Evolutionary conservation across 1,284 basidiomycete genomes (phyloP), one percentile per base, ranked within the genome.

Genomic region (Kwoniella shivajii): DNA sequence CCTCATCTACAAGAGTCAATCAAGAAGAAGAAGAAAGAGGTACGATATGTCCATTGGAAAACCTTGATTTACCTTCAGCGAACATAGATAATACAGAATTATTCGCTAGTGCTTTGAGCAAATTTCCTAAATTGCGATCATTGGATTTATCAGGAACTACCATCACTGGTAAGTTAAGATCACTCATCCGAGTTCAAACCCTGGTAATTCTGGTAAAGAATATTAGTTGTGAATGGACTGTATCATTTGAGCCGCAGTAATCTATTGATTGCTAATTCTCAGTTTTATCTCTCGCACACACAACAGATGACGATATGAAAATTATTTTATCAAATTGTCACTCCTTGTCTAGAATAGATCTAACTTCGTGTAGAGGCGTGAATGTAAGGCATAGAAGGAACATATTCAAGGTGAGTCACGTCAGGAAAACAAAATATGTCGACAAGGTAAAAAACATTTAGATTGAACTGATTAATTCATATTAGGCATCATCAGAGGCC

Each of bases 281-380:
- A n/a, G n/a, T n/a, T n/a, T n/a, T n/a, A n/a, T n/a, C n/a, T n/a
- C n/a, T 13, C 36, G 29, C 24, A 18, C 4, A 7, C 39, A 3
- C 36, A 5, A 36, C 43, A 67, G 69, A 69, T 20, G 60, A 67
- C 2, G 56, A 69, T 27, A 53, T 72, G 47, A 65, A 56, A 42
- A 41, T 26, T 4, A 61, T 72, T n/a, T 47, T 72, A 2, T 60
- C 66, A 29, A 20, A 26, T 20, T 72, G 69, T 49, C 53, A 48
- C 0, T 18, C 61, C 6, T 30, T 72, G 14, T 63, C 61, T 6
- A 33, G 48, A 16, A 63, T 72, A 26, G 65, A 72, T 46, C 45
- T 72, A 41, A 72, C 68, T 1, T 64, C 63, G 26, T 72, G 70
- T 59, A 56, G 68, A 36, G 68, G 70, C 1, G 56, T 72, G 16